These are phyloP conservation scores for Trichoderma sp. DNA, from an alignment of 2,329 filamentous ascomycete species.

Conservation along the genomic window DNA sequence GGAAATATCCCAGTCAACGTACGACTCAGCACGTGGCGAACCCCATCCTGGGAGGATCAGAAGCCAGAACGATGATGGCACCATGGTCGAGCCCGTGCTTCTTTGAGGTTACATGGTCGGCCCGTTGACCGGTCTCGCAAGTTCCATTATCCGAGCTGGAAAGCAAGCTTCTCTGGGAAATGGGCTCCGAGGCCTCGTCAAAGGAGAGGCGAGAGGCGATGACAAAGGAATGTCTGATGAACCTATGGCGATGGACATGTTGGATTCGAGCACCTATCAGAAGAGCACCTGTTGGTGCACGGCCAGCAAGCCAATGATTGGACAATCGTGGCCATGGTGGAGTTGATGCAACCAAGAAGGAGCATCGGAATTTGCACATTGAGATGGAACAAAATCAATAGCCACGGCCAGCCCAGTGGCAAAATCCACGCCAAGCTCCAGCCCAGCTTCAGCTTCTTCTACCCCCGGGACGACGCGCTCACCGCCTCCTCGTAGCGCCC, in stretches of 20 bases:
- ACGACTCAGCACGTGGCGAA: constrained; percentile 14
- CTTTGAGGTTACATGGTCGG: constrained; percentile 10
- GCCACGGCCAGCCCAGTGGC: neutral
- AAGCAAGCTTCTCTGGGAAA: neutral
- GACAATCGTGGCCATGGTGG: neutral
- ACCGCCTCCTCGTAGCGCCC: neutral
- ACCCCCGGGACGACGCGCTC: neutral
- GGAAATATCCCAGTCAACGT: neutral
- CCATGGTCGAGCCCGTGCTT: constrained; percentile 12
- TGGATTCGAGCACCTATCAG: neutral
- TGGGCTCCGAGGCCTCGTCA: neutral
- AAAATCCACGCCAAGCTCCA: neutral
- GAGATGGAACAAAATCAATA: neutral
- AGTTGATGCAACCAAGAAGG: neutral
- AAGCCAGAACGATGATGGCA: neutral
- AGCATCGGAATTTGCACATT: neutral
- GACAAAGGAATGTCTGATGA: neutral
- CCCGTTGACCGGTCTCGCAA: neutral
- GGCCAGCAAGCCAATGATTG: neutral
- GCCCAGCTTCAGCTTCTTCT: too few species aligned
- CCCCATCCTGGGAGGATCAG: neutral
- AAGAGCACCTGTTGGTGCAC: neutral
- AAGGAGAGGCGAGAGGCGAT: neutral
- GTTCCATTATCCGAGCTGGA: neutral
- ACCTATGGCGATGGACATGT: neutral